Conservation (phyloP, 1,284 basidiomycete genomes). For the Clitocybe nebularis region DNA sequence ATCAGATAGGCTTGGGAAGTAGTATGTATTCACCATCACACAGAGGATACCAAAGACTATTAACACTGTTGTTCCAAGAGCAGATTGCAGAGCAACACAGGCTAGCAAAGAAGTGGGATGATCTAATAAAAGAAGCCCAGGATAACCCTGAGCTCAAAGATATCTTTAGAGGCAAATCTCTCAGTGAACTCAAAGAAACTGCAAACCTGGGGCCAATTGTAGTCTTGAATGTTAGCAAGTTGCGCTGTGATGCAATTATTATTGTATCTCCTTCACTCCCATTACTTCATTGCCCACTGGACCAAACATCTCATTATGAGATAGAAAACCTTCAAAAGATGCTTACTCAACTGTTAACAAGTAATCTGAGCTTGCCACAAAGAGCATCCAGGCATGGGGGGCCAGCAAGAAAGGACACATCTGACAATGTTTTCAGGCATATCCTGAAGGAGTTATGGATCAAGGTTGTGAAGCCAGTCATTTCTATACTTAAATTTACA, state of each 20-base stretch:
- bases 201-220: conserved; percentile 27
- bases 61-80: conserved; percentile 5
- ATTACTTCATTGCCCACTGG: conserved; percentile 17
- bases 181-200: conserved; percentile 14
- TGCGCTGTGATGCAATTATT: conserved; percentile 27
- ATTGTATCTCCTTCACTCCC: conserved; percentile 7
- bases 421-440: conserved; percentile 10
- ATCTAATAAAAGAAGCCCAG: conserved; percentile 16
- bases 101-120: conserved; percentile 18
- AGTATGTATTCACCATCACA: not conserved
- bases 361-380: not conserved
- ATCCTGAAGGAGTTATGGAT: conserved; percentile 11
- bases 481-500: conserved; percentile 3
- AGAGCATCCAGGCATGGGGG: conserved; percentile 3
- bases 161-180: conserved; percentile 19
- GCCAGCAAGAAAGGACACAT: not conserved
- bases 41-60: not conserved
- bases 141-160: conserved; percentile 15
- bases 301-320: conserved; percentile 10
- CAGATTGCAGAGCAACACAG: conserved; percentile 12
- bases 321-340: conserved; percentile 12
- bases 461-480: conserved; percentile 13
- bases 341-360: conserved; percentile 10
- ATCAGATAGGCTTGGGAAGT: too few species aligned
- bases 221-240: conserved; percentile 22